Conservation (phyloP, 805 yeast genomes). For the Ogataea minuta region DNA sequence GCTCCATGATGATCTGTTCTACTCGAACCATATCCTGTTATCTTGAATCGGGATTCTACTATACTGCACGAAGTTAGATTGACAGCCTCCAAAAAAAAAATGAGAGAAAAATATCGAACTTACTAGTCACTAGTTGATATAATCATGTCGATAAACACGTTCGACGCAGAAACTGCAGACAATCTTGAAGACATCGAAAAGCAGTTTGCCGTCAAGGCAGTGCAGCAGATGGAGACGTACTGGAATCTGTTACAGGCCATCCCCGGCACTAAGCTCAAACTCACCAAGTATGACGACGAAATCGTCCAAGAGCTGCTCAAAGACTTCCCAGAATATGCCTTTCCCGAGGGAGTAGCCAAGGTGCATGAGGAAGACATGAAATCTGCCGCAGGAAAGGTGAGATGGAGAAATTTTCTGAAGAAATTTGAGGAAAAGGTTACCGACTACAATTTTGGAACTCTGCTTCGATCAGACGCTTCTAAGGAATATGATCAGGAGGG, state of each 20-base stretch:
- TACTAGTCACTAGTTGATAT: background rate
- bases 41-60: conserved; percentile 1
- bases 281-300: conserved; percentile 71
- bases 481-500: conserved; percentile 79
- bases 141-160: conserved; percentile 15
- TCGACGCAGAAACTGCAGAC: conserved; percentile 80
- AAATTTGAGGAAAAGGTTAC: conserved; percentile 76
- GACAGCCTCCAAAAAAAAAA: conserved; percentile 6
- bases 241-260: conserved; percentile 75
- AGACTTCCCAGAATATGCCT: conserved; percentile 86
- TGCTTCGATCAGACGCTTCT: conserved; percentile 69
- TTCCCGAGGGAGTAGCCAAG: conserved; percentile 51
- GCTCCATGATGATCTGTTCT: conserved; percentile 1
- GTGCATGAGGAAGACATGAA: conserved; percentile 82
- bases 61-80: conserved; percentile 3
- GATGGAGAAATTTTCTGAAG: conserved; percentile 88
- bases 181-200: conserved; percentile 94
- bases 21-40: conserved; percentile 1
- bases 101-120: background rate
- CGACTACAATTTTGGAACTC: conserved; percentile 94
- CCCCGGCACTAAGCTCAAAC: conserved; percentile 74
- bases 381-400: conserved; percentile 70
- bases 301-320: conserved; percentile 58
- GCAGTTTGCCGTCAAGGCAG: conserved; percentile 98
- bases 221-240: conserved; percentile 91